phyloP scores from a whole-genome alignment of 2,329 filamentous ascomycete species.

The Thermoascus crustaceus region DNA sequence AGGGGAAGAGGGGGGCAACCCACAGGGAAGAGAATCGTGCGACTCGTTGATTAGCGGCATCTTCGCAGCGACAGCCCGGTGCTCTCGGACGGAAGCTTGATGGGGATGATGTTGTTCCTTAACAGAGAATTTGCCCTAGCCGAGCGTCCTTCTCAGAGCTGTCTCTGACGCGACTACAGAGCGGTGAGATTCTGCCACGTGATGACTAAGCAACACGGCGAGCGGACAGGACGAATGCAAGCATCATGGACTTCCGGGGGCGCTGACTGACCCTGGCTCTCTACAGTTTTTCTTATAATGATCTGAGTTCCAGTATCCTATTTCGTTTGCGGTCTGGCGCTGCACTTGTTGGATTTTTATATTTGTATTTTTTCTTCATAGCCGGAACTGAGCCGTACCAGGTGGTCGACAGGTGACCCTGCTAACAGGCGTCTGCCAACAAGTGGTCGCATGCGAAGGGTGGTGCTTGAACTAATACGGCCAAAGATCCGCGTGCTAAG shows the following conservation, averaged over 20 bases:
- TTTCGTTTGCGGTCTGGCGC: not conserved
- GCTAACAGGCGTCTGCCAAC: no score
- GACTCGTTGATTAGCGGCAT: conserved; percentile 63
- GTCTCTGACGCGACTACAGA: not conserved
- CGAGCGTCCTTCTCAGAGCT: conserved; percentile 2
- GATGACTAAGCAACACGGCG: conserved; percentile 6
- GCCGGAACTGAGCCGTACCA: no score
- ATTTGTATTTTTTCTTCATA: not conserved
- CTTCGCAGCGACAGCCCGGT: conserved; percentile 17
- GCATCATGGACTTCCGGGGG: not conserved
- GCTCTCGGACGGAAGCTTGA: conserved; percentile 3
- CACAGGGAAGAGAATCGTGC: conserved; percentile 77
- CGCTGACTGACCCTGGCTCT: not conserved
- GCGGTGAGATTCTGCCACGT: conserved; percentile 4
- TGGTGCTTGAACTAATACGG: not conserved
- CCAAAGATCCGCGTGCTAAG: not conserved
- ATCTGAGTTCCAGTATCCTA: not conserved
- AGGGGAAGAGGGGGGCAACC: conserved; percentile 20
- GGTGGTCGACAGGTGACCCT: no score
- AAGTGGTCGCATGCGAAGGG: not conserved
- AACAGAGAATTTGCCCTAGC: conserved; percentile 6
- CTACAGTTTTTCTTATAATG: not conserved
- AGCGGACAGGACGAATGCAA: no score
- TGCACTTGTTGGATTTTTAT: conserved; percentile 1
- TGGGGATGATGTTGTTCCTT: not conserved